Conservation (phyloP, 208 protist genomes). For the Strigomonas culicis region DNA sequence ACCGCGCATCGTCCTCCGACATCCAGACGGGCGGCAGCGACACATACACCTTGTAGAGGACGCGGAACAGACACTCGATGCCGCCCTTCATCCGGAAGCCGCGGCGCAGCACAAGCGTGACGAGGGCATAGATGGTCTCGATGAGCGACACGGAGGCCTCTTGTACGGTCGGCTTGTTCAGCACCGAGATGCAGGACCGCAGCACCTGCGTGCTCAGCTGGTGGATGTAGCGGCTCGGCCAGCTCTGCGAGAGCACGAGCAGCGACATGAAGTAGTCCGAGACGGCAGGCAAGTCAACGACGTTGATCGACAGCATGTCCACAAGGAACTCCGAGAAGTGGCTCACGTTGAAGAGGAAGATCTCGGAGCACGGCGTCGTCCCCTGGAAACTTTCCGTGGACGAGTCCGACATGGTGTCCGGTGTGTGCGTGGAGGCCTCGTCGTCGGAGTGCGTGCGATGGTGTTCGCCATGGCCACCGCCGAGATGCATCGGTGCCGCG, state of each 20-base stretch:
- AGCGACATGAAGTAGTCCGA: slow-evolving; percentile 58
- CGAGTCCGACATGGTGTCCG: background rate
- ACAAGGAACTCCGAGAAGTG: slow-evolving; percentile 75
- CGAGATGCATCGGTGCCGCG: background rate
- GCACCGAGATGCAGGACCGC: slow-evolving; percentile 61
- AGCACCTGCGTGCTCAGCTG: slow-evolving; percentile 73
- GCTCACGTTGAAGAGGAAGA: slow-evolving; percentile 78
- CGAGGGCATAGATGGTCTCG: slow-evolving; percentile 51
- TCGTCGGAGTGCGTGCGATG: background rate
- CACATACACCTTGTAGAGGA: slow-evolving; percentile 66
- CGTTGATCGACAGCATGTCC: slow-evolving; percentile 77
- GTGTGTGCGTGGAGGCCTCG: background rate
- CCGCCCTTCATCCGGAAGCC: slow-evolving; percentile 71
- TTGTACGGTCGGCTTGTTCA: slow-evolving; percentile 59
- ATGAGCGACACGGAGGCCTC: slow-evolving; percentile 49
- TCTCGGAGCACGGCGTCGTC: slow-evolving; percentile 23
- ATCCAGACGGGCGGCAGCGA: slow-evolving; percentile 57
- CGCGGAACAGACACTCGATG: slow-evolving; percentile 62
- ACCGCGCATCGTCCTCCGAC: slow-evolving; percentile 37
- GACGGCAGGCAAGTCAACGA: slow-evolving; percentile 61
- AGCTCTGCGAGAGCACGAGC: slow-evolving; percentile 44
- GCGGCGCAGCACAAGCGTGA: slow-evolving; percentile 36
- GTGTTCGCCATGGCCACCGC: background rate
- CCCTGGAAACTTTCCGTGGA: background rate
- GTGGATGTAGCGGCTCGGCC: slow-evolving; percentile 47